Percentiles rank a stretch among this genome's conserved stretches.
Conservation (phyloP, 176 grass and related monocot genomes). For the Echinochloa phyllopogon region DNA sequence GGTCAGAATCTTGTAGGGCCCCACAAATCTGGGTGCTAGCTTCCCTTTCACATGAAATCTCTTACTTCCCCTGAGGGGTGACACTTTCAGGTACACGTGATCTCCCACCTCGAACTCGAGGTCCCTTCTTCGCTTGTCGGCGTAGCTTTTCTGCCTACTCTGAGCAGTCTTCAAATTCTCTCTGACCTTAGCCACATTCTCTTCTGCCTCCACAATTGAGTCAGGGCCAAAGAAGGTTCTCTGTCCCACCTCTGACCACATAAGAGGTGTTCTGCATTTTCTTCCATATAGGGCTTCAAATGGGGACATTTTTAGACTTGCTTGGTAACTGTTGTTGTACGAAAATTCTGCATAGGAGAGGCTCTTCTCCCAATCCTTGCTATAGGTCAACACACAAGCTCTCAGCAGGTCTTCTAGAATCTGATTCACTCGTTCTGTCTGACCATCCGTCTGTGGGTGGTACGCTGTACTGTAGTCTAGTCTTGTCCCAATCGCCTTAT, state of each 20-base stretch:
- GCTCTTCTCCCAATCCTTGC: neutral
- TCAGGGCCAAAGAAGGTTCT: neutral
- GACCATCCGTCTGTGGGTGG: neutral
- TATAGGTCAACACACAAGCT: neutral
- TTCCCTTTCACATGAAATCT: too few relatives aligned
- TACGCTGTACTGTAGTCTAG: neutral
- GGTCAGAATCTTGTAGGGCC: neutral
- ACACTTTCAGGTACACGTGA: neutral
- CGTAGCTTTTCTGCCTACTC: neutral
- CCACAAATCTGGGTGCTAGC: neutral
- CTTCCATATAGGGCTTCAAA: neutral
- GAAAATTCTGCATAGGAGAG: too few relatives aligned
- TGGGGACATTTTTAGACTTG: too few relatives aligned
- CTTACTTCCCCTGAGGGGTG: too few relatives aligned
- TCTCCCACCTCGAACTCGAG: neutral
- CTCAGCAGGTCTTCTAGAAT: neutral
- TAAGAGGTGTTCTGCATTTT: neutral
- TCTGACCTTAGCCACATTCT: neutral
- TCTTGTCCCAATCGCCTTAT: neutral
- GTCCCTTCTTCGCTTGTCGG: neutral
- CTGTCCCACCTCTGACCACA: neutral
- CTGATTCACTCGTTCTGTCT: neutral
- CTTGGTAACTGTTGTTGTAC: too few relatives aligned
- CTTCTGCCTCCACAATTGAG: neutral
- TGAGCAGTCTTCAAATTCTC: neutral